These are phyloP conservation scores for Irpex sp. DNA, from an alignment of 1,284 basidiomycete species.

Conservation along the genomic window DNA sequence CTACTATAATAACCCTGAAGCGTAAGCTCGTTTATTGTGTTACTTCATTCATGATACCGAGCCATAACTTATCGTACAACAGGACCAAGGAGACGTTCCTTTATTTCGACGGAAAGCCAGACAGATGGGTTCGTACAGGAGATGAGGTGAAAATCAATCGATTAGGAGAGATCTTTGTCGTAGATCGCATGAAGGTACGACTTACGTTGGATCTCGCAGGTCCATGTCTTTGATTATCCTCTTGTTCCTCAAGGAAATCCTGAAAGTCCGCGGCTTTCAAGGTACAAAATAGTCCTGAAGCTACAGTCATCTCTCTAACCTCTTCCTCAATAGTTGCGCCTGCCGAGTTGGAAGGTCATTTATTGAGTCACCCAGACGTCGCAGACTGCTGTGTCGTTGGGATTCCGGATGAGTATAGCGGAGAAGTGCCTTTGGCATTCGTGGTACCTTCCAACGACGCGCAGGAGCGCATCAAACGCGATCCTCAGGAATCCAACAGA, in stretches of 20 bases:
- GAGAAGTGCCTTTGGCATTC: conserved; percentile 42
- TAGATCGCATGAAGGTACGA: conserved; percentile 65
- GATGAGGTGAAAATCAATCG: conserved; percentile 59
- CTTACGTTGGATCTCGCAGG: conserved; percentile 1
- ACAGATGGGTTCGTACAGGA: conserved; percentile 64
- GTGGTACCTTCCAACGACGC: conserved; percentile 25
- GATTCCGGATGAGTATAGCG: conserved; percentile 42
- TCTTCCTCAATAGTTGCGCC: conserved; percentile 25
- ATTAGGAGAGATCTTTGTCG: conserved; percentile 58
- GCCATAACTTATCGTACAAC: neutral
- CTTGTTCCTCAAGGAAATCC: conserved; percentile 22
- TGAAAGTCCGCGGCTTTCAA: conserved; percentile 31
- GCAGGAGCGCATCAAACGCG: conserved; percentile 6
- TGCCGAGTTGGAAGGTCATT: conserved; percentile 45
- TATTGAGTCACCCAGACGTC: conserved; percentile 67
- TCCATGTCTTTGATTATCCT: neutral
- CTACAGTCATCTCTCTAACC: neutral
- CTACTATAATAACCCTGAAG: conserved; percentile 51
- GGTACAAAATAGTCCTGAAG: neutral
- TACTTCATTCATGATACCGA: too few relatives aligned
- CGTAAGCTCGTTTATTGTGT: conserved; percentile 41
- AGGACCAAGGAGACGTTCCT: conserved; percentile 59
- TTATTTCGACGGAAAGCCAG: conserved; percentile 28
- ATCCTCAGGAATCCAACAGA: conserved; percentile 4
- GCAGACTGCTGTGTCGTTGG: conserved; percentile 60